These are phyloP conservation scores for Leccinum longicurvipes DNA, from an alignment of 768 basidiomycete species.

Conservation along the genomic window DNA sequence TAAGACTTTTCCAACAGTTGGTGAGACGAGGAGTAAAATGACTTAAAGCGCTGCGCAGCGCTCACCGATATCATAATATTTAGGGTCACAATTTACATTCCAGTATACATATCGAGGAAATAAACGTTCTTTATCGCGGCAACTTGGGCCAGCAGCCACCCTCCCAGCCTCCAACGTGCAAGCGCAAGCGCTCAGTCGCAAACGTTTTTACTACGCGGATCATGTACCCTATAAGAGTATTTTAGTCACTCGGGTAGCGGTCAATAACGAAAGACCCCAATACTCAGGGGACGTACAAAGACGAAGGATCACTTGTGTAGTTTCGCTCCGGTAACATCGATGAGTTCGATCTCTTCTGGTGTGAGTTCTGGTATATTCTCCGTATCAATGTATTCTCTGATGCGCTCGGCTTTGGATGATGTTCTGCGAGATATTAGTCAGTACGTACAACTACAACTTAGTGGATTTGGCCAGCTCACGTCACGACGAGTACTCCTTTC, in stretches of 20 bases:
- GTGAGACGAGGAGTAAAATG: too few relatives aligned
- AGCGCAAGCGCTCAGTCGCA: neutral
- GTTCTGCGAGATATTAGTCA: slow-evolving; percentile 23
- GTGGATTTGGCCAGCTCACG: slow-evolving; percentile 17
- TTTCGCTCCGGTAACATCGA: slow-evolving; percentile 27
- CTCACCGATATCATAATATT: neutral
- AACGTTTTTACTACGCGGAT: neutral
- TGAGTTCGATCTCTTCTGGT: slow-evolving; percentile 19
- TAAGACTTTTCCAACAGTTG: too few relatives aligned
- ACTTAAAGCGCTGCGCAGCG: too few relatives aligned
- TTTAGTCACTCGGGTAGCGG: slow-evolving; percentile 15
- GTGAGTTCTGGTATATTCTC: slow-evolving; percentile 28
- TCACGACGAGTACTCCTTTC: slow-evolving; percentile 30
- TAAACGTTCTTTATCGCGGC: neutral
- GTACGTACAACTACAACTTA: neutral
- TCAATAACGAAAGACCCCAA: neutral
- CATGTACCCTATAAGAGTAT: neutral
- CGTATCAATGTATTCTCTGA: slow-evolving; percentile 34
- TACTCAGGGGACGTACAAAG: slow-evolving; percentile 20
- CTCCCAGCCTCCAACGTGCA: neutral
- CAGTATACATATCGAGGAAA: neutral
- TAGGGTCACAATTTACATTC: neutral
- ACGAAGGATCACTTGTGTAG: slow-evolving; percentile 25
- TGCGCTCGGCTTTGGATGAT: slow-evolving; percentile 30
- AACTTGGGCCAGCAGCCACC: too few relatives aligned